A percentile compares a stretch with the other conserved stretches of the same genome.
Conservation (phyloP, 2,329 filamentous ascomycete genomes). For the Aspergillus spinulosporus region DNA sequence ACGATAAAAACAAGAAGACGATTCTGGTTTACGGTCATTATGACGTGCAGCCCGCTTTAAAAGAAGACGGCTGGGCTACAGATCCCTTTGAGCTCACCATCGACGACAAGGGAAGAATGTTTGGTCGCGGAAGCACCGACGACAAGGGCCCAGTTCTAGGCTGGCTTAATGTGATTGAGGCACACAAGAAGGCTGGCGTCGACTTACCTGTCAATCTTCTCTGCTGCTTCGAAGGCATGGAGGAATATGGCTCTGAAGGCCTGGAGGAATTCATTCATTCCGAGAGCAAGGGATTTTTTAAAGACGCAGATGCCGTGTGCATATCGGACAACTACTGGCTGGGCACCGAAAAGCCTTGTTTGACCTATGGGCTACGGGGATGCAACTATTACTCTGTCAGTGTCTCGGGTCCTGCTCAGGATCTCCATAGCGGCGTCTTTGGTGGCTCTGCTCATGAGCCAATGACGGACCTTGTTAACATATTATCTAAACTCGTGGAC, state of each 20-base stretch:
- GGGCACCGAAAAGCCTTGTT: constrained; percentile 94
- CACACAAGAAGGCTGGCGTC: constrained; percentile 89
- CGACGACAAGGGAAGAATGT: constrained; percentile 92
- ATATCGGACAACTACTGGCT: constrained; percentile 99
- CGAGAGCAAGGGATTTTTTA: constrained; percentile 93
- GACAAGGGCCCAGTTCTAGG: constrained; percentile 97
- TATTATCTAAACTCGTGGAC: constrained; percentile 83
- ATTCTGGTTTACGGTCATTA: constrained; percentile 98
- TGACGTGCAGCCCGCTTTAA: constrained; percentile 92
- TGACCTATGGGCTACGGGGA: constrained; percentile 94
- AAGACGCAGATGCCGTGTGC: constrained; percentile 92
- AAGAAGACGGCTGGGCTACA: constrained; percentile 92
- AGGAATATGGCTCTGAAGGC: constrained; percentile 96
- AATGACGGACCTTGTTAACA: constrained; percentile 89
- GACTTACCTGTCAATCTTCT: constrained; percentile 97
- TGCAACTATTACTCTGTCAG: constrained; percentile 98
- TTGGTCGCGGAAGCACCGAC: constrained; percentile 89
- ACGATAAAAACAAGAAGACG: constrained; percentile 87
- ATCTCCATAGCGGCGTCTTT: constrained; percentile 95
- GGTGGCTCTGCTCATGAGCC: constrained; percentile 95
- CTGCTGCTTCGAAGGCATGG: constrained; percentile 99
- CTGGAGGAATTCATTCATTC: constrained; percentile 90
- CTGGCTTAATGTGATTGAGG: constrained; percentile 97
- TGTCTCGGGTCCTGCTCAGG: constrained; percentile 85
- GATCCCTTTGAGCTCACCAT: constrained; percentile 88